phyloP scores from a whole-genome alignment of 805 yeast species.

The Candida gorgasii region DNA sequence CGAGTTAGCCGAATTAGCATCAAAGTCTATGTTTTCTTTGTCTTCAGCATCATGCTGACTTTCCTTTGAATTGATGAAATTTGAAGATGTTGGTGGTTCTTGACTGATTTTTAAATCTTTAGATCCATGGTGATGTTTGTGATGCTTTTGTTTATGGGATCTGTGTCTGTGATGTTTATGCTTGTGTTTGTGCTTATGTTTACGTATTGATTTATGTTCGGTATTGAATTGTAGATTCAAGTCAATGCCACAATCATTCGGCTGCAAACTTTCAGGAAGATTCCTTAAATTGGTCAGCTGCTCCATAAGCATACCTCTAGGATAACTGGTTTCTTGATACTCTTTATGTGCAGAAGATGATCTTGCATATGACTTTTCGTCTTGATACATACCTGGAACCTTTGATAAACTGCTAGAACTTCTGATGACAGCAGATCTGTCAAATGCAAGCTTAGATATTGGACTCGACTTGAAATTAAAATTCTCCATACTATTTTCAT shows the following conservation, averaged over 20 bases:
- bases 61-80: neutral
- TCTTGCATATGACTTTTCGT: neutral
- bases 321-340: neutral
- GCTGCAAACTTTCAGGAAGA: neutral
- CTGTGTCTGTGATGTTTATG: constrained; percentile 2
- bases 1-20: constrained; percentile 7
- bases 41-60: neutral
- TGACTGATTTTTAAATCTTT: neutral
- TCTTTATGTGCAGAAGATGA: neutral
- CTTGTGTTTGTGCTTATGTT: constrained; percentile 12
- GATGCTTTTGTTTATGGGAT: neutral
- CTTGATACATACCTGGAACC: neutral
- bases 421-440: neutral
- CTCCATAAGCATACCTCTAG: neutral
- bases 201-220: constrained; percentile 4
- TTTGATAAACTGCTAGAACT: neutral
- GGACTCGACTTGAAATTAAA: constrained; percentile 4
- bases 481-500: neutral
- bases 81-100: neutral
- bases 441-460: constrained; percentile 5
- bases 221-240: too few relatives aligned
- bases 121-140: neutral
- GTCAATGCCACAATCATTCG: too few relatives aligned
- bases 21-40: neutral
- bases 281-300: neutral